Evolutionary conservation across 2,329 filamentous ascomycete species (phyloP).

Genomic region (Clathrospora elynae): DNA sequence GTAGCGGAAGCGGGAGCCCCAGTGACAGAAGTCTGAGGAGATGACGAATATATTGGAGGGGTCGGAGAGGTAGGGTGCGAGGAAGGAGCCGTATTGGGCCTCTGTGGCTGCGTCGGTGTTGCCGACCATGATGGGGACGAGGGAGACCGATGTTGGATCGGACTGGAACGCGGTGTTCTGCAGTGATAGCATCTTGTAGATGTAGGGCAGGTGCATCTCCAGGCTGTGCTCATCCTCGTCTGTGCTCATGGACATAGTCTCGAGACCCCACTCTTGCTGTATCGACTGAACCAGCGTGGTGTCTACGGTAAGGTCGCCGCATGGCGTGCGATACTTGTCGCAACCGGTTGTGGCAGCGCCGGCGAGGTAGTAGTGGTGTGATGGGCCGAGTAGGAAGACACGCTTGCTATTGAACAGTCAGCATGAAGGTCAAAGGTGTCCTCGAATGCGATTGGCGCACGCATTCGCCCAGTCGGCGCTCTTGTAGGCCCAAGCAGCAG

Average conservation of each 20-base stretch:
- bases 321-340: constrained; percentile 72
- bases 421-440: background rate
- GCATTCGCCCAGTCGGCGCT: constrained; percentile 78
- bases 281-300: constrained; percentile 57
- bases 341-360: constrained; percentile 79
- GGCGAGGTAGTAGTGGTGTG: constrained; percentile 81
- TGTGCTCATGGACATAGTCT: constrained; percentile 63
- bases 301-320: constrained; percentile 73
- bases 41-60: constrained; percentile 81
- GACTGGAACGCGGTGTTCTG: constrained; percentile 33
- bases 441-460: constrained; percentile 50
- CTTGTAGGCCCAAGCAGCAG: constrained; percentile 94
- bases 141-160: constrained; percentile 66
- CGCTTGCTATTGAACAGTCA: constrained; percentile 64
- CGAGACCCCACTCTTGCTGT: constrained; percentile 34
- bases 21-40: constrained; percentile 96
- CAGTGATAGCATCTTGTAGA: constrained; percentile 75
- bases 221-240: constrained; percentile 90
- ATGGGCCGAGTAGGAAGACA: constrained; percentile 90
- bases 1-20: constrained; percentile 85
- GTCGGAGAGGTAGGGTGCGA: constrained; percentile 79
- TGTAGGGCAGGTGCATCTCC: constrained; percentile 95
- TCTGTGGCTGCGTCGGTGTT: constrained; percentile 71
- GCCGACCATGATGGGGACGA: constrained; percentile 87
- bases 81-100: constrained; percentile 67